phyloP scores from a whole-genome alignment of 495 filamentous ascomycete genomes.

The Poronia punctata region DNA sequence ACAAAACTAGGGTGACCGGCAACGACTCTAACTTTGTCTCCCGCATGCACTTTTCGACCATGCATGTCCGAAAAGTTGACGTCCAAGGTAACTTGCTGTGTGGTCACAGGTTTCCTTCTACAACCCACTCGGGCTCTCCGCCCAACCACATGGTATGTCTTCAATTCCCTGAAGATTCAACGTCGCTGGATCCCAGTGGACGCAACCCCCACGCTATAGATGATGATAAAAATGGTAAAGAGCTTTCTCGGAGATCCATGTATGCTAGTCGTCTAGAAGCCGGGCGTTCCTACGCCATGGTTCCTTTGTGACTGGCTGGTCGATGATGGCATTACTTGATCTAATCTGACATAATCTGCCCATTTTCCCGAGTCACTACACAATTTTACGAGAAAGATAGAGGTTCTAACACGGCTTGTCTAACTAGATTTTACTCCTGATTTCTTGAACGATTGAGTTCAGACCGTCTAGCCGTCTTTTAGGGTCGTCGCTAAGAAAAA shows the following conservation, averaged over 20 bases:
- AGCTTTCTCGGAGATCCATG: constrained; percentile 37
- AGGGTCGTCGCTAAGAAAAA: constrained; percentile 55
- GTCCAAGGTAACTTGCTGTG: no score
- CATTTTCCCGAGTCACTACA: no score
- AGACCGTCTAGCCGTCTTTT: constrained; percentile 54
- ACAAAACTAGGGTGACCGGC: no score
- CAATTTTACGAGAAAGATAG: no score
- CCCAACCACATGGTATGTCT: no score
- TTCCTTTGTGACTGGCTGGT: constrained; percentile 44
- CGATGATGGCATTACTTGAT: constrained; percentile 48
- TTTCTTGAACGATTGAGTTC: constrained; percentile 44
- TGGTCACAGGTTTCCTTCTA: no score
- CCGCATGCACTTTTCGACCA: no score
- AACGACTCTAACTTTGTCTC: no score
- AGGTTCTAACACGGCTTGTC: background rate
- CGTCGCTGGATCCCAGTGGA: constrained; percentile 9
- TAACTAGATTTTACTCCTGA: constrained; percentile 26
- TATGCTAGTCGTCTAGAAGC: constrained; percentile 28
- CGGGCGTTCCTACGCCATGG: constrained; percentile 32
- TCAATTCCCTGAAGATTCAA: constrained; percentile 2
- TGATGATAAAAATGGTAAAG: constrained; percentile 38
- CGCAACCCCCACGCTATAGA: constrained; percentile 18
- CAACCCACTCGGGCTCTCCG: no score
- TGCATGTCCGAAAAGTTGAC: no score
- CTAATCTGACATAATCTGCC: constrained; percentile 48